A percentile compares a stretch with the other conserved stretches of the same genome.
Evolutionary conservation across 192 early-diverging fungal species (phyloP).

Genomic region (Backusella sp.): DNA sequence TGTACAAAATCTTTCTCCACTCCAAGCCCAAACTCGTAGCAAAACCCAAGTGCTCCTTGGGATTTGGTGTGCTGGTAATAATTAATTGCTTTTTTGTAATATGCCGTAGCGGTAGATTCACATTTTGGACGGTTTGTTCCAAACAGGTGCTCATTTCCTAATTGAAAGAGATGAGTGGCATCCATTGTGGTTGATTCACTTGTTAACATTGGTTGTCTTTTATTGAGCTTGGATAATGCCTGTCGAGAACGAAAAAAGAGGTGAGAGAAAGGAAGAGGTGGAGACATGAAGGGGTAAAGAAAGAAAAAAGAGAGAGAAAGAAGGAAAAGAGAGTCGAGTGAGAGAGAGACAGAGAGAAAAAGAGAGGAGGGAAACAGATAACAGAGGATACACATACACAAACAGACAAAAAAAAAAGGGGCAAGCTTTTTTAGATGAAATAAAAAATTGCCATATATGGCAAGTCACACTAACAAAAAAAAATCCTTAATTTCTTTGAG

Average conservation of each 20-base stretch:
- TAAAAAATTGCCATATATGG: conserved; percentile 7
- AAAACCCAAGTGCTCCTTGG: conserved; percentile 73
- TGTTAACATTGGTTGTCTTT: background rate
- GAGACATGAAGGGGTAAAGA: conserved; percentile 6
- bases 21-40: conserved; percentile 85
- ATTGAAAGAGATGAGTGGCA: conserved; percentile 23
- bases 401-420: conserved; percentile 3
- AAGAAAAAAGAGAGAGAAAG: conserved; percentile 1
- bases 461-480: background rate
- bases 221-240: conserved; percentile 10
- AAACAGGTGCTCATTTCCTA: conserved; percentile 45
- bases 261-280: conserved; percentile 13
- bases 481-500: background rate
- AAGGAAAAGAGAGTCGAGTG: background rate
- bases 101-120: conserved; percentile 47
- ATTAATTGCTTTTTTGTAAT: conserved; percentile 50
- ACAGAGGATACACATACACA: background rate
- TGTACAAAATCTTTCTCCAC: conserved; percentile 54
- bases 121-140: conserved; percentile 44
- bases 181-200: background rate
- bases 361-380: conserved; percentile 6
- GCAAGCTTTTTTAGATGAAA: background rate
- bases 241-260: conserved; percentile 17
- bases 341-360: conserved; percentile 2
- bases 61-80: conserved; percentile 41